Evolutionary conservation across 108 stramenopile genomes (phyloP), one percentile per base, ranked within the genome.

Genomic region (Cyclotella choctawhatcheeana): DNA sequence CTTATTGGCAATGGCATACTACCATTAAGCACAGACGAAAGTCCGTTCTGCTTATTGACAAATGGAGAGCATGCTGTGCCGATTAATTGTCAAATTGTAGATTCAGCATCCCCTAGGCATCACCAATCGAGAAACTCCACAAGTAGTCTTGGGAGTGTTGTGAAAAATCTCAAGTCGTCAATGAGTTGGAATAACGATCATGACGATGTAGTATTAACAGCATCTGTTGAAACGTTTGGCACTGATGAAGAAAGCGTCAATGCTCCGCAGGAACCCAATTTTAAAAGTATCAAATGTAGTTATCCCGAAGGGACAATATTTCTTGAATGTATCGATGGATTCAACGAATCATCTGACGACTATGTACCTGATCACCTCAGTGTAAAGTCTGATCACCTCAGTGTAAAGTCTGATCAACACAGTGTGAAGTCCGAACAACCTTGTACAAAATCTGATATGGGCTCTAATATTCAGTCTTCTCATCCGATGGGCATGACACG

Each of bases 31-130:
- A 47, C 47, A 5, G 74, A 85, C 10, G 71, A 56, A 48, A 67
- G 62, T 44, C 53, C 54, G 18, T 55, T 74, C 1, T 78, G 86
- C 37, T 60, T 93, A 21, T 53, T 95, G 53, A 82, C 79, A 32
- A 87, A 93, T 76, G 92, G 90, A 12, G 67, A 82, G 25, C 86
- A 95, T 64, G 82, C 87, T 44, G 86, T 95, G 21, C 83, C 82
- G 18, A 73, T 94, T 65, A 43, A 71, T 2, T 86, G 83, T 34
- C 67, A 65, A 45, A 47, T 67, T 59, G 0, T 63, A 22, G 67
- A 55, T 33, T 52, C 47, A 31, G 25, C 33, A 17, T 22, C 58
- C 35, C 31, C 58, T 18, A 54, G 27, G 25, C 60, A 61, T 34
- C 67, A 55, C n/a, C 47, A n/a, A n/a, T 48, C 47, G 4, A 48